A percentile compares a stretch with the other conserved stretches of the same genome.
phyloP scores from a whole-genome alignment of 208 protist species.

The Strigomonas culicis region DNA sequence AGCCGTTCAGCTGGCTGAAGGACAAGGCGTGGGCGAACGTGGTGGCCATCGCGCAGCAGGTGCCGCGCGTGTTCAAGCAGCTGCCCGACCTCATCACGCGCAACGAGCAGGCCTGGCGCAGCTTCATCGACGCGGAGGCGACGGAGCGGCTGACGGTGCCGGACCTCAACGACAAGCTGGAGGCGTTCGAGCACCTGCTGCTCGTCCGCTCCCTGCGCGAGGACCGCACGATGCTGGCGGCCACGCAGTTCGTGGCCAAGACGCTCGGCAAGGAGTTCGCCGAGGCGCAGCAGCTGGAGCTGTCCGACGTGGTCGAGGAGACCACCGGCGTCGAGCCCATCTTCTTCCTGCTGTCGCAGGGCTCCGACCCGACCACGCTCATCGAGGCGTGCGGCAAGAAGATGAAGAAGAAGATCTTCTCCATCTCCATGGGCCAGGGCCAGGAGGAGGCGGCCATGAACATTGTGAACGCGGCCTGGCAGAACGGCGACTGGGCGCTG shows the following conservation, averaged over 20 bases:
- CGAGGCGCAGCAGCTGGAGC: constrained; percentile 86
- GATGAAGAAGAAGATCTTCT: constrained; percentile 92
- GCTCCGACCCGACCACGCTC: constrained; percentile 95
- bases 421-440: constrained; percentile 98
- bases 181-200: constrained; percentile 93
- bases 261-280: constrained; percentile 93
- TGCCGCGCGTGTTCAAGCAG: constrained; percentile 91
- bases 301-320: constrained; percentile 89
- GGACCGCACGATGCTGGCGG: constrained; percentile 95
- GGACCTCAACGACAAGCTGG: constrained; percentile 92
- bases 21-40: constrained; percentile 96
- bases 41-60: constrained; percentile 83
- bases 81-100: constrained; percentile 92
- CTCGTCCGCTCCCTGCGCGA: constrained; percentile 93
- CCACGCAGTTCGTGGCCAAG: constrained; percentile 89
- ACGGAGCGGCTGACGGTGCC: constrained; percentile 90
- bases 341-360: constrained; percentile 96
- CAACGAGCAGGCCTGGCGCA: constrained; percentile 92
- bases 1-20: constrained; percentile 94
- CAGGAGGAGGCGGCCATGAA: constrained; percentile 95
- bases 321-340: constrained; percentile 90
- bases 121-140: constrained; percentile 94
- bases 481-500: constrained; percentile 93
- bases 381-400: constrained; percentile 96
- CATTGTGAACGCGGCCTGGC: constrained; percentile 80